phyloP scores from a whole-genome alignment of 805 yeast genomes.

The Kodamaea neixiangensis region DNA sequence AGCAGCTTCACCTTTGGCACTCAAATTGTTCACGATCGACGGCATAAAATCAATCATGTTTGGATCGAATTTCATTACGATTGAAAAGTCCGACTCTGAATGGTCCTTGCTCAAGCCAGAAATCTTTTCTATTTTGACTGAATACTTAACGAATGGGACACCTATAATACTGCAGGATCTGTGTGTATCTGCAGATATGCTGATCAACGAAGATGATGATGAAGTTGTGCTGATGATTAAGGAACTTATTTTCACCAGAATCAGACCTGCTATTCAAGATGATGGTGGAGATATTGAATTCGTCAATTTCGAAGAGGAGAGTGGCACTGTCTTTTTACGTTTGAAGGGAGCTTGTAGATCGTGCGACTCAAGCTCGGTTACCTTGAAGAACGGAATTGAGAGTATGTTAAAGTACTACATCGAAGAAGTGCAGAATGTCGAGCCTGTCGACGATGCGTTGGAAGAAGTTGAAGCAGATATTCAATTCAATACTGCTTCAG shows the following conservation, averaged over 20 bases:
- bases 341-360: constrained; percentile 72
- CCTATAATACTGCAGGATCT: constrained; percentile 47
- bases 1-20: constrained; percentile 70
- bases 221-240: constrained; percentile 68
- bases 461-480: constrained; percentile 15
- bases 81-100: constrained; percentile 58
- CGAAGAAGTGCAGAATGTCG: constrained; percentile 64
- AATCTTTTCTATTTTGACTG: constrained; percentile 59
- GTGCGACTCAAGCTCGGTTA: constrained; percentile 67
- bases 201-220: constrained; percentile 60
- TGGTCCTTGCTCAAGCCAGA: constrained; percentile 71
- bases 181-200: constrained; percentile 33
- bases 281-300: constrained; percentile 78
- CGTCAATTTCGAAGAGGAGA: constrained; percentile 53
- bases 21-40: constrained; percentile 70
- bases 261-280: constrained; percentile 72
- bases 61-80: constrained; percentile 82
- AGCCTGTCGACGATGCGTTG: constrained; percentile 47
- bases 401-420: constrained; percentile 70
- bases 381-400: constrained; percentile 69
- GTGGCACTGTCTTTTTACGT: constrained; percentile 59
- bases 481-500: constrained; percentile 23
- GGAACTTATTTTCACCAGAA: constrained; percentile 67
- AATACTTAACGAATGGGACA: constrained; percentile 54
- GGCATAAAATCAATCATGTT: constrained; percentile 77